phyloP scores from a whole-genome alignment of 306 rosid species.

The Cucurbita maxima region DNA sequence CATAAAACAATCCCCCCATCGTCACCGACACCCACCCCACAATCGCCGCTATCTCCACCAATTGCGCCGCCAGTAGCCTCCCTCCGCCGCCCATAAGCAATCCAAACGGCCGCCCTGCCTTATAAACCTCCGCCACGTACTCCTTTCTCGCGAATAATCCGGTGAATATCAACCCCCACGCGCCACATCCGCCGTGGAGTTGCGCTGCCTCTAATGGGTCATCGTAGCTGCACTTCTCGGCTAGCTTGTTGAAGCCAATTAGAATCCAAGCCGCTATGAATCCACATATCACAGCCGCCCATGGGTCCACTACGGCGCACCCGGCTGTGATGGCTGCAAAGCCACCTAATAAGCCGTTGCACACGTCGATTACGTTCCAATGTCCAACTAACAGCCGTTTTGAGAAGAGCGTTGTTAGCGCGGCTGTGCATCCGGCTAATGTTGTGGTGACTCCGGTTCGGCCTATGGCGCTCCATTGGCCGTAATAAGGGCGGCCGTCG shows the following conservation, averaged over 20 bases:
- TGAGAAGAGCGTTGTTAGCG: slow-evolving; percentile 48
- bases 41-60: slow-evolving; percentile 35
- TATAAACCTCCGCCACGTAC: slow-evolving; percentile 40
- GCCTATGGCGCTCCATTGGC: slow-evolving; percentile 80
- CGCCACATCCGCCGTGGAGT: slow-evolving; percentile 73
- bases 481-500: slow-evolving; percentile 19
- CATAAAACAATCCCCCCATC: slow-evolving; percentile 56
- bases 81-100: slow-evolving; percentile 63
- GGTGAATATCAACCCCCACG: slow-evolving; percentile 65
- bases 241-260: slow-evolving; percentile 38
- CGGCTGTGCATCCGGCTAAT: slow-evolving; percentile 57
- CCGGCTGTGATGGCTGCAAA: slow-evolving; percentile 68
- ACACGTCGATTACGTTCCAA: slow-evolving; percentile 70
- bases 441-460: slow-evolving; percentile 77
- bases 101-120: slow-evolving; percentile 33
- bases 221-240: slow-evolving; percentile 33
- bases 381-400: slow-evolving; percentile 55
- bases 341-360: slow-evolving; percentile 65
- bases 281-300: slow-evolving; percentile 68
- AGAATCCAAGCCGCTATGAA: slow-evolving; percentile 60
- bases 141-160: slow-evolving; percentile 40
- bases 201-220: slow-evolving; percentile 79
- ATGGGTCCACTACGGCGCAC: slow-evolving; percentile 65
- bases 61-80: slow-evolving; percentile 44
- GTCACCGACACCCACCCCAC: slow-evolving; percentile 60